Evolutionary conservation across 352 stramenopile genomes (phyloP), one percentile per base, ranked within the genome.

Genomic region (Pseudoperonospora humuli): DNA sequence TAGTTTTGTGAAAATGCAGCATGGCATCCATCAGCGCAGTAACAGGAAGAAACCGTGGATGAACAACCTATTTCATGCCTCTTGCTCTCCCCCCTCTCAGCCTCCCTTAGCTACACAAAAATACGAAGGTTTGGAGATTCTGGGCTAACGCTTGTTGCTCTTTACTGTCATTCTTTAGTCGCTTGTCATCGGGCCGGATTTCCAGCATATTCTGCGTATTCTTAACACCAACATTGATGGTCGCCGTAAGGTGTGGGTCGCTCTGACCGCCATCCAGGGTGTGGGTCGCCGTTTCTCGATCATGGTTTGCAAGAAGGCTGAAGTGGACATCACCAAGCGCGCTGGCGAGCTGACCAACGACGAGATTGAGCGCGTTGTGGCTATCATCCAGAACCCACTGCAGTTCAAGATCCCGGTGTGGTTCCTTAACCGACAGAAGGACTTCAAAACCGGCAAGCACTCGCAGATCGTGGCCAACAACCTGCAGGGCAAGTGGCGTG

Each of bases 121-220:
- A n/a, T 13, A 32, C 7, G 3, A 1, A 44, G 38, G 39, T 2
- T 25, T n/a, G n/a, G 11, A 39, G 9, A 7, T 7, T 20, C 20
- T 13, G 15, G 3, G 38, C 36, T 61, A 48, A 49, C 36, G 42
- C 25, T 52, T 48, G 2, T 45, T 36, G 25, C 27, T 52, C 44
- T 1, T 45, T 36, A 21, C 27, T 57, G 23, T 41, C 25, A 2
- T 34, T 37, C n/a, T 27, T 27, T 52, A 92, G 79, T 92, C 79
- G 71, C 79, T 92, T 76, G 79, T 92, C 63, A 89, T 92, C 67
- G 85, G 87, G 64, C 86, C 81, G 67, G 96, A 99, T 73, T 99
- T 99, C 80, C 96, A 99, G 77, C 95, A 99, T 88, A 99, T 99
- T 86, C 89, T 99, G 64, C 96, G 96, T 98, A 98, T 99, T 78